These are phyloP conservation scores for Hibiscus tridactylites DNA, from an alignment of 345 rosid genomes.

Conservation along the genomic window DNA sequence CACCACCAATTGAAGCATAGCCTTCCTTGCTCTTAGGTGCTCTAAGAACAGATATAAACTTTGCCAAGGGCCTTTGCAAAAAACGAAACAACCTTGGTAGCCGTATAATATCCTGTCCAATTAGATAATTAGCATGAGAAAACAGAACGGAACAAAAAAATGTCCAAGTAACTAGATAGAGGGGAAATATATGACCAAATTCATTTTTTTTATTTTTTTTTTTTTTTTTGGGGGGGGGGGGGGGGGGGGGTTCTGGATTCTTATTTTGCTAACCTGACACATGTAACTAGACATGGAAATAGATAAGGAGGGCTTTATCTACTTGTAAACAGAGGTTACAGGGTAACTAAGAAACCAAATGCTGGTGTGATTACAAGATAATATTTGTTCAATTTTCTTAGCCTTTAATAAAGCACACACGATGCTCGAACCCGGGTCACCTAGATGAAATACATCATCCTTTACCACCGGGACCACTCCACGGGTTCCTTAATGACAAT, in stretches of 20 bases:
- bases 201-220: not conserved
- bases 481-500: not conserved
- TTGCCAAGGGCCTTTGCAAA: constrained; percentile 95
- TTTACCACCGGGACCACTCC: no score
- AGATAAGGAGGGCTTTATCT: not conserved
- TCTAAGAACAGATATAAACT: constrained; percentile 75
- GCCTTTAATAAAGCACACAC: no score
- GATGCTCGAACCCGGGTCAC: no score
- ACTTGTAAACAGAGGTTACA: not conserved
- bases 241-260: not conserved
- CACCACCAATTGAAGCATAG: constrained; percentile 97
- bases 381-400: no score
- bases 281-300: not conserved
- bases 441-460: no score
- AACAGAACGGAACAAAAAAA: not conserved
- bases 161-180: not conserved
- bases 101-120: constrained; percentile 77
- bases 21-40: constrained; percentile 99
- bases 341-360: no score
- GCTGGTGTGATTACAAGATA: no score
- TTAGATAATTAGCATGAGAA: not conserved
- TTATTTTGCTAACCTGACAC: not conserved
- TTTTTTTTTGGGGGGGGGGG: not conserved
- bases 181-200: not conserved
- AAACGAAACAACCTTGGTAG: constrained; percentile 78